Conservation (phyloP, 2,329 filamentous ascomycete genomes). For the Anisogramma anomala region DNA sequence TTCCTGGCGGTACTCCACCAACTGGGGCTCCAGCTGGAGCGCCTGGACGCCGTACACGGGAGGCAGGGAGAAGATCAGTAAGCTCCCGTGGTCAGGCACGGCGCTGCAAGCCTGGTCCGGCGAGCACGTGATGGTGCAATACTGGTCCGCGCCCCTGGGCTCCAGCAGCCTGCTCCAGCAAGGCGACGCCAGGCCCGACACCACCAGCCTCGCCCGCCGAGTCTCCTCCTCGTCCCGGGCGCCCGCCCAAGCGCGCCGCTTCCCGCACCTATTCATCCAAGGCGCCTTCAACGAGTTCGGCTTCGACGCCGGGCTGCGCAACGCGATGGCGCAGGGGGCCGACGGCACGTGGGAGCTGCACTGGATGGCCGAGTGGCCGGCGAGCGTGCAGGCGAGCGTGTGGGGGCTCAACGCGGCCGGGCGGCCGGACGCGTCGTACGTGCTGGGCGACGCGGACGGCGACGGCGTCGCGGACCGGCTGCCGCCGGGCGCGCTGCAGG, state of each 20-base stretch:
- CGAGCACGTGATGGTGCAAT: conserved; percentile 42
- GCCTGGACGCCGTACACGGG: conserved; percentile 42
- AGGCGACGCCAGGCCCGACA: conserved; percentile 30
- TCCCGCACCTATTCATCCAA: conserved; percentile 51
- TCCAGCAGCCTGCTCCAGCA: conserved; percentile 51
- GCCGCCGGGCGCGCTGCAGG: conserved; percentile 37
- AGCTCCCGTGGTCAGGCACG: conserved; percentile 44
- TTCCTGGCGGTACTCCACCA: conserved; percentile 51
- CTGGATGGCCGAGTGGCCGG: conserved; percentile 45
- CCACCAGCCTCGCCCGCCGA: neutral
- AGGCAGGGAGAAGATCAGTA: conserved; percentile 28
- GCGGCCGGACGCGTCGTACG: conserved; percentile 45
- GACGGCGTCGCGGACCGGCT: conserved; percentile 50
- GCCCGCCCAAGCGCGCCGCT: conserved; percentile 36
- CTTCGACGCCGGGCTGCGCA: conserved; percentile 47
- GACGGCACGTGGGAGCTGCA: conserved; percentile 23
- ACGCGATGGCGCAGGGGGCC: conserved; percentile 34
- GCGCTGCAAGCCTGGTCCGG: conserved; percentile 8
- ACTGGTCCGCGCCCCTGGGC: conserved; percentile 47
- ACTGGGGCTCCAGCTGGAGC: conserved; percentile 49
- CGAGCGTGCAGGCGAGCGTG: conserved; percentile 48
- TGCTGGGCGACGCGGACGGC: conserved; percentile 49
- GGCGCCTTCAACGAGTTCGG: conserved; percentile 54
- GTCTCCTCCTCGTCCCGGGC: conserved; percentile 15
- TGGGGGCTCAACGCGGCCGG: conserved; percentile 57